Conservation (phyloP, 2,329 filamentous ascomycete species). For the Thermoascus crustaceus region DNA sequence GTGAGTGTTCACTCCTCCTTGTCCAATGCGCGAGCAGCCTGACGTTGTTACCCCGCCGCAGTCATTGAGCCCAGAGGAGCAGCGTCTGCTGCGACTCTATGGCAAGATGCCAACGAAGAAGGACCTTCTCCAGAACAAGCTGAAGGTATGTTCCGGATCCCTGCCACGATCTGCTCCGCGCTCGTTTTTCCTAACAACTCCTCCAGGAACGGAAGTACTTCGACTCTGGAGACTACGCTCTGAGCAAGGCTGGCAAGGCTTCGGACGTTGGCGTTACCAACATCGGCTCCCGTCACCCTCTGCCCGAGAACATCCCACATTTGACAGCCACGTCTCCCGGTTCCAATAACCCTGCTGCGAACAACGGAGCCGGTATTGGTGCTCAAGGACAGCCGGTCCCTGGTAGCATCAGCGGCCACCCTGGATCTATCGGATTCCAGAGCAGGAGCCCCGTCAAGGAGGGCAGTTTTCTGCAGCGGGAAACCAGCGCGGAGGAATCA, state of each 20-base stretch:
- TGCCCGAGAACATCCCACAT: slow-evolving; percentile 91
- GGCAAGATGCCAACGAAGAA: slow-evolving; percentile 96
- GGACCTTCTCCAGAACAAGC: slow-evolving; percentile 93
- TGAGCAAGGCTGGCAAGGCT: slow-evolving; percentile 95
- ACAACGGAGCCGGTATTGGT: slow-evolving; percentile 23
- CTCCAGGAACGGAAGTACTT: slow-evolving; percentile 92
- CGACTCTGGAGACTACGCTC: slow-evolving; percentile 90
- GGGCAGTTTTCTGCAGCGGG: slow-evolving; percentile 74
- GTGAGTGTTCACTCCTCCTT: slow-evolving; percentile 50
- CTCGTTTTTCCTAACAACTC: background rate
- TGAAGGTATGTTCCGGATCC: slow-evolving; percentile 56
- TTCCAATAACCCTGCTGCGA: slow-evolving; percentile 26
- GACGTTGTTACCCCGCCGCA: slow-evolving; percentile 31
- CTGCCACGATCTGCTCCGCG: slow-evolving; percentile 3
- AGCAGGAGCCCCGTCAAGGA: slow-evolving; percentile 83
- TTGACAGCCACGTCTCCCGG: slow-evolving; percentile 57
- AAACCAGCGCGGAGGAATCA: slow-evolving; percentile 58
- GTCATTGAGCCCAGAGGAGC: slow-evolving; percentile 90
- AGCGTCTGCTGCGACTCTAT: slow-evolving; percentile 92
- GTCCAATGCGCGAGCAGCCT: slow-evolving; percentile 5
- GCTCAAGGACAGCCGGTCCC: slow-evolving; percentile 33
- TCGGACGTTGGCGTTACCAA: slow-evolving; percentile 87
- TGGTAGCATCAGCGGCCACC: slow-evolving; percentile 36
- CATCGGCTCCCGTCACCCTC: slow-evolving; percentile 89
- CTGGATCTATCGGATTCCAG: slow-evolving; percentile 38